These are phyloP conservation scores for Collybia sp. DNA, from an alignment of 768 basidiomycete species.

Conservation along the genomic window DNA sequence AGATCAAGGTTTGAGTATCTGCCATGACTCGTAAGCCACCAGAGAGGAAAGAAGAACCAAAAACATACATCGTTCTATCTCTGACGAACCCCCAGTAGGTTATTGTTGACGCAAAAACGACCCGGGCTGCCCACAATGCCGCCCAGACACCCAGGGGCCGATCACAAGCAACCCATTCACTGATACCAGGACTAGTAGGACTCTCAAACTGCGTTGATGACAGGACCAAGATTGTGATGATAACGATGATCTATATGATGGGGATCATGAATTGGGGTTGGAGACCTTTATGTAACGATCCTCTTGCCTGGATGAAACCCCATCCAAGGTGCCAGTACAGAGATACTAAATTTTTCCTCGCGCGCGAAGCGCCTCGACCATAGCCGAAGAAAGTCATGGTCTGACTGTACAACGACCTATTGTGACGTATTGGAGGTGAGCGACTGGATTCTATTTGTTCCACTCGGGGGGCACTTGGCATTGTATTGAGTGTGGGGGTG, in stretches of 20 bases:
- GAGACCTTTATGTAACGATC: background rate
- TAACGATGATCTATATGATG: slow-evolving; percentile 38
- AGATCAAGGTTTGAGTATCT: background rate
- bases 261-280: background rate
- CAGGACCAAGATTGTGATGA: slow-evolving; percentile 45
- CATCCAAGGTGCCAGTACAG: slow-evolving; percentile 47
- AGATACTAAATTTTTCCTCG: slow-evolving; percentile 49
- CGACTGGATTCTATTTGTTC: slow-evolving; percentile 15
- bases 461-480: background rate
- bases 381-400: slow-evolving; percentile 42
- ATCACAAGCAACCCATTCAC: slow-evolving; percentile 61
- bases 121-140: slow-evolving; percentile 56
- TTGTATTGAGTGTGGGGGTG: background rate
- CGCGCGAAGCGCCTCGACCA: slow-evolving; percentile 45
- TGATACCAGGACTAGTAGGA: slow-evolving; percentile 29
- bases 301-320: slow-evolving; percentile 40
- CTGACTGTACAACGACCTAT: slow-evolving; percentile 18
- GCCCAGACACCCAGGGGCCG: slow-evolving; percentile 68
- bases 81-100: slow-evolving; percentile 54
- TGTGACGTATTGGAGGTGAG: slow-evolving; percentile 14
- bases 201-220: slow-evolving; percentile 41
- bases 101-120: slow-evolving; percentile 40
- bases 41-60: background rate
- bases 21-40: background rate
- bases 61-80: slow-evolving; percentile 23